Evolutionary conservation across 2,329 filamentous ascomycete species (phyloP).

Genomic region (Xylariaceae sp.): DNA sequence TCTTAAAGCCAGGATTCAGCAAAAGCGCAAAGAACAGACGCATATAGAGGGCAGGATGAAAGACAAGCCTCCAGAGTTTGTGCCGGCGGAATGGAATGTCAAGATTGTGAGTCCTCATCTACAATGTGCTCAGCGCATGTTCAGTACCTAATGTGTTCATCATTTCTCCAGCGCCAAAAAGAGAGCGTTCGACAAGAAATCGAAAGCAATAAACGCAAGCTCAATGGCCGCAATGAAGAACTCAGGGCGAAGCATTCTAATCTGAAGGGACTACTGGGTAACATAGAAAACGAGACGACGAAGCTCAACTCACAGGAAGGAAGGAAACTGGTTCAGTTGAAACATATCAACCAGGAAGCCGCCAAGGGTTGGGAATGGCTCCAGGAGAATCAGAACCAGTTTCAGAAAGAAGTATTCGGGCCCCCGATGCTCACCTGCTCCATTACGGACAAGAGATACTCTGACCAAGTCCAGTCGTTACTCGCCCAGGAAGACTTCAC

Average conservation of each 20-base stretch:
- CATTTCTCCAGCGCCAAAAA: constrained; percentile 48
- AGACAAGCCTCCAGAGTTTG: constrained; percentile 60
- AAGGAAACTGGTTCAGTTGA: constrained; percentile 64
- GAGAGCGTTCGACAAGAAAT: constrained; percentile 53
- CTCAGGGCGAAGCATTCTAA: constrained; percentile 39
- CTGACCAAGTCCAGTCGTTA: constrained; percentile 49
- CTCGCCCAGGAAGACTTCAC: constrained; percentile 48
- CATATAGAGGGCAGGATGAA: constrained; percentile 58
- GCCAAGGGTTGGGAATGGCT: constrained; percentile 77
- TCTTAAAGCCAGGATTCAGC: constrained; percentile 18
- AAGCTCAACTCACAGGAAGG: constrained; percentile 69
- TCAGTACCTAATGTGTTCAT: constrained; percentile 11
- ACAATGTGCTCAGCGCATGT: background rate
- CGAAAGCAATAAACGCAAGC: constrained; percentile 37
- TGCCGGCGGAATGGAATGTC: constrained; percentile 64
- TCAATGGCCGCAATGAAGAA: constrained; percentile 34
- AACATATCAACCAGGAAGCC: constrained; percentile 56
- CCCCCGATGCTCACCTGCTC: constrained; percentile 78
- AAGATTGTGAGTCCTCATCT: constrained; percentile 54
- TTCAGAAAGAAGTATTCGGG: constrained; percentile 72
- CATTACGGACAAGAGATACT: constrained; percentile 65
- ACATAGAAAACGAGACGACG: constrained; percentile 45
- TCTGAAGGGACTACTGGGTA: constrained; percentile 36
- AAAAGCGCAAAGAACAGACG: constrained; percentile 53
- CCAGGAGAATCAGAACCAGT: constrained; percentile 60